Evolutionary conservation across 768 basidiomycete genomes (phyloP).

Genomic region (Cubamyces lactineus): DNA sequence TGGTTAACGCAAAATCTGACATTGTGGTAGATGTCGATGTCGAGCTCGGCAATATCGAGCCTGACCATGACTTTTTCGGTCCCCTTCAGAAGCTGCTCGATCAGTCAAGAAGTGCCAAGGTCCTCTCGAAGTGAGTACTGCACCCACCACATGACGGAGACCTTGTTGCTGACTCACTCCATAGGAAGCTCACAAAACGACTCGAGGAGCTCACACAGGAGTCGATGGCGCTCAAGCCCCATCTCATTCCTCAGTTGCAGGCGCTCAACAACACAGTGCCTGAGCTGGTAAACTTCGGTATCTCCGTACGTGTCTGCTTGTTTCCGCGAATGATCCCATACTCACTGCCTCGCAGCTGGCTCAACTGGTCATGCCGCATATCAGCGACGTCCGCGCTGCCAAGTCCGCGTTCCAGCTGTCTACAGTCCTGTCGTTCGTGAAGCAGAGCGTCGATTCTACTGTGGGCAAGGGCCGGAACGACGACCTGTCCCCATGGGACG

Average conservation of each 20-base stretch:
- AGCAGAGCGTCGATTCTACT: constrained; percentile 71
- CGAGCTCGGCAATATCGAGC: constrained; percentile 75
- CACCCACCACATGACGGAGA: background rate
- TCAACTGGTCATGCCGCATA: constrained; percentile 84
- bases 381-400: constrained; percentile 76
- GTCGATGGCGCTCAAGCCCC: constrained; percentile 70
- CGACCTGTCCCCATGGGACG: constrained; percentile 75
- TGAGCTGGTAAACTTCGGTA: constrained; percentile 88
- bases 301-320: constrained; percentile 59
- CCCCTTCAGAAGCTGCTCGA: constrained; percentile 85
- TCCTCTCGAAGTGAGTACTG: constrained; percentile 68
- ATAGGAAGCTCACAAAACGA: constrained; percentile 85
- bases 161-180: background rate
- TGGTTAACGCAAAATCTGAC: background rate
- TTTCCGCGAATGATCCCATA: background rate
- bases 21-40: constrained; percentile 60
- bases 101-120: constrained; percentile 80
- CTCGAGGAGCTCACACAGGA: constrained; percentile 79
- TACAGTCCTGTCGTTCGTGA: constrained; percentile 70
- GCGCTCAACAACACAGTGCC: constrained; percentile 71
- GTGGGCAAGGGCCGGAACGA: constrained; percentile 70
- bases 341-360: constrained; percentile 60
- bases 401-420: constrained; percentile 80
- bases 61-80: constrained; percentile 75
- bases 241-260: constrained; percentile 74